A percentile compares a stretch with the other conserved stretches of the same genome.
Conservation (phyloP, 805 yeast species). For the Wickerhamomyces subpelliculosus region DNA sequence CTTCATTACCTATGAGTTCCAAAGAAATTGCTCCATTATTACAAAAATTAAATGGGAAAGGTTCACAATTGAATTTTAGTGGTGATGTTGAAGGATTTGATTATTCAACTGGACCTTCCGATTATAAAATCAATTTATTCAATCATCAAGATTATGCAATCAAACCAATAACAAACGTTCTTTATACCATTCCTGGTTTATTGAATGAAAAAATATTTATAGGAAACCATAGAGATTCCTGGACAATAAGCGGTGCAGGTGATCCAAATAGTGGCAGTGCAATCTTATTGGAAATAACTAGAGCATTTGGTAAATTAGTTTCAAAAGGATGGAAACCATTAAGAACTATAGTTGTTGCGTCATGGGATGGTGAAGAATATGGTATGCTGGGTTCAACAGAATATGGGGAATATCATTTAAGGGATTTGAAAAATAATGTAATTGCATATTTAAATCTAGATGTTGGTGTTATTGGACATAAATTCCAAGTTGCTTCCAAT, state of each 20-base stretch:
- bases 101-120: constrained; percentile 43
- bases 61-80: constrained; percentile 28
- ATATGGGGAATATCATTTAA: constrained; percentile 55
- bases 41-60: constrained; percentile 28
- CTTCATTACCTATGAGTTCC: constrained; percentile 44
- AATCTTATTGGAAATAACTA: constrained; percentile 42
- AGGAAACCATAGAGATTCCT: constrained; percentile 50
- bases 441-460: constrained; percentile 48
- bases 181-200: constrained; percentile 51
- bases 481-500: constrained; percentile 41
- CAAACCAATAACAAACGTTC: constrained; percentile 40
- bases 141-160: constrained; percentile 36
- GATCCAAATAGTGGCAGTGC: constrained; percentile 46
- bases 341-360: constrained; percentile 60
- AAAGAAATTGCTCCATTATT: constrained; percentile 37
- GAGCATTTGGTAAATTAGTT: constrained; percentile 39
- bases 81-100: constrained; percentile 36
- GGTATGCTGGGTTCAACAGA: constrained; percentile 75
- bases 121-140: constrained; percentile 27
- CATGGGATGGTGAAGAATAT: constrained; percentile 80
- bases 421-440: constrained; percentile 38
- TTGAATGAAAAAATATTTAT: constrained; percentile 47
- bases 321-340: constrained; percentile 63
- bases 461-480: constrained; percentile 45
- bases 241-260: constrained; percentile 43